Percentiles rank a stretch among this genome's conserved stretches.
Conservation (phyloP, 345 rosid genomes). For the Iberis pinnata region DNA sequence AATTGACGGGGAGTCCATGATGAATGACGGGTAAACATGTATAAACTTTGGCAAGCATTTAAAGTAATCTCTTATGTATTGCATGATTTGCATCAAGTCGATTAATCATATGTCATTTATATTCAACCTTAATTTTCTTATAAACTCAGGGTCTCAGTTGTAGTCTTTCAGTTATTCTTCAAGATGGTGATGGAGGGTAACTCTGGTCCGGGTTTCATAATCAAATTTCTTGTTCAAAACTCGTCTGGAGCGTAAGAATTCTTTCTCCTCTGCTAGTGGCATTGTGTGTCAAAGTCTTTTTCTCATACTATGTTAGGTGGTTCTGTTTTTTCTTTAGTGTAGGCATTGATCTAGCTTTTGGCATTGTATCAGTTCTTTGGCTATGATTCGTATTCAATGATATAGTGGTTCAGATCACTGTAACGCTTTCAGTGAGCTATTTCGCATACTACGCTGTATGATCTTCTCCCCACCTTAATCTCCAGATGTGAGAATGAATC, state of each 20-base stretch:
- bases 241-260: constrained; percentile 91
- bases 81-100: too few relatives aligned
- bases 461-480: too few relatives aligned
- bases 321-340: constrained; percentile 58
- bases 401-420: constrained; percentile 79
- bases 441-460: constrained; percentile 78
- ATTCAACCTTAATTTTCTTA: not conserved
- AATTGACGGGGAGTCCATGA: constrained; percentile 95
- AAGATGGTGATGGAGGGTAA: constrained; percentile 73
- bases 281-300: not conserved
- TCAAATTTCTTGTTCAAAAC: constrained; percentile 59
- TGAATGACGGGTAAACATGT: constrained; percentile 86
- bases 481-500: constrained; percentile 16
- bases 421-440: constrained; percentile 94
- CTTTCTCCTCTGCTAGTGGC: constrained; percentile 9
- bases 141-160: constrained; percentile 78
- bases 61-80: too few relatives aligned
- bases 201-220: constrained; percentile 45
- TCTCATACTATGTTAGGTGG: constrained; percentile 14
- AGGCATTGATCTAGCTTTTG: constrained; percentile 83
- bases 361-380: constrained; percentile 86
- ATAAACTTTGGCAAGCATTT: too few relatives aligned
- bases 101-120: not conserved
- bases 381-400: constrained; percentile 88
- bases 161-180: constrained; percentile 82